Percentiles rank a stretch among this genome's conserved stretches.
Conservation (phyloP, 2,329 filamentous ascomycete species). For the Thielaviopsis cerberus region DNA sequence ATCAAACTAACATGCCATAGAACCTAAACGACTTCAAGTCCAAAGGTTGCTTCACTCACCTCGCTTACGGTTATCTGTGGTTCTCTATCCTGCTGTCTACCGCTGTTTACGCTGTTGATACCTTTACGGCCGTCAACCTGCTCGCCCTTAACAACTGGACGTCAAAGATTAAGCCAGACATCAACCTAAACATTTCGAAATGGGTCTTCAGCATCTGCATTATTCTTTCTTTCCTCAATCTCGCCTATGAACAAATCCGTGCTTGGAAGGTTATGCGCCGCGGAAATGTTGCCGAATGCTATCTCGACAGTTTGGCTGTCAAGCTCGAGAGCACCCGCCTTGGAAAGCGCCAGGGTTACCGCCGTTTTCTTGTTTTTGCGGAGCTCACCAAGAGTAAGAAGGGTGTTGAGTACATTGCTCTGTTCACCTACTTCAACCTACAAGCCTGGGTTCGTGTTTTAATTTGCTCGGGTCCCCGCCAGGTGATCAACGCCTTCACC, state of each 20-base stretch:
- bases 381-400: constrained; percentile 82
- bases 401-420: constrained; percentile 71
- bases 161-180: constrained; percentile 58
- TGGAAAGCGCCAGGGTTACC: constrained; percentile 60
- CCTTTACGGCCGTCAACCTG: constrained; percentile 81
- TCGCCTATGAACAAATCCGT: constrained; percentile 61
- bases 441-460: constrained; percentile 74
- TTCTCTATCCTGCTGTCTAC: constrained; percentile 60
- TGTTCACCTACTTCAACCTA: constrained; percentile 75
- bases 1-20: background rate
- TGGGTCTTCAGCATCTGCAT: constrained; percentile 94
- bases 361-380: constrained; percentile 79
- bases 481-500: constrained; percentile 77
- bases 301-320: constrained; percentile 72
- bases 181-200: constrained; percentile 62
- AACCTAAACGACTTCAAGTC: constrained; percentile 62
- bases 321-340: constrained; percentile 67
- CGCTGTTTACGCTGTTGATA: constrained; percentile 76
- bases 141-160: constrained; percentile 81
- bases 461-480: constrained; percentile 78
- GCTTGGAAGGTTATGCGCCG: constrained; percentile 66
- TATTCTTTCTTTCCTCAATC: constrained; percentile 69
- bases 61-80: constrained; percentile 76
- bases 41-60: constrained; percentile 52
- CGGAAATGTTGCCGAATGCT: constrained; percentile 77